Conservation (phyloP, 2,329 filamentous ascomycete species). For the Aureobasidium sp. region DNA sequence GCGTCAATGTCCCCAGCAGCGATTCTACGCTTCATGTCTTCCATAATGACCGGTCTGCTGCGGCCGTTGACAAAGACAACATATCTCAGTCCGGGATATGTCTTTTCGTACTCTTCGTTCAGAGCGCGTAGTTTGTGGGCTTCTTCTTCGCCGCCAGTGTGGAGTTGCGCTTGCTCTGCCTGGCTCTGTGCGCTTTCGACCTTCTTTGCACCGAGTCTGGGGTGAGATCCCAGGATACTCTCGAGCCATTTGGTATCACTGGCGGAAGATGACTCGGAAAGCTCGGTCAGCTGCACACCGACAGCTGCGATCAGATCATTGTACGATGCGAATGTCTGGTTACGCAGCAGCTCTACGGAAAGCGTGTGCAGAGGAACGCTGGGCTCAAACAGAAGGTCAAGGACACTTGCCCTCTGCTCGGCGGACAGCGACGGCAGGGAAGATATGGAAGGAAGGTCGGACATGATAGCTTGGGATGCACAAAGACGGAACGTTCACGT, state of each 20-base stretch:
- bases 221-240: slow-evolving; percentile 71
- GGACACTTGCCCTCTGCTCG: slow-evolving; percentile 48
- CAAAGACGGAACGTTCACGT: not conserved
- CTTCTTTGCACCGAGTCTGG: slow-evolving; percentile 72
- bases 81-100: slow-evolving; percentile 76
- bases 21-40: slow-evolving; percentile 72
- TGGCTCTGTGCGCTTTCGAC: slow-evolving; percentile 74
- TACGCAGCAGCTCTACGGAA: slow-evolving; percentile 59
- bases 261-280: slow-evolving; percentile 47
- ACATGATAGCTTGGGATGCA: not conserved
- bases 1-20: slow-evolving; percentile 55
- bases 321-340: slow-evolving; percentile 59
- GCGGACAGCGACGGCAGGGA: slow-evolving; percentile 51
- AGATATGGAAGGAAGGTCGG: slow-evolving; percentile 51
- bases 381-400: slow-evolving; percentile 82
- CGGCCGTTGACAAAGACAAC: slow-evolving; percentile 89
- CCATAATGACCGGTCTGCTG: slow-evolving; percentile 65
- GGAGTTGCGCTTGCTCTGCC: slow-evolving; percentile 74
- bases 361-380: slow-evolving; percentile 67
- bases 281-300: slow-evolving; percentile 53
- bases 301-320: slow-evolving; percentile 60
- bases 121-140: slow-evolving; percentile 51
- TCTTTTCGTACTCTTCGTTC: slow-evolving; percentile 73
- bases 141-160: slow-evolving; percentile 46
- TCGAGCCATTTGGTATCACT: slow-evolving; percentile 55